Evolutionary conservation across 2,329 filamentous ascomycete genomes (phyloP), one percentile per base, ranked within the genome.

Genomic region (Colletotrichum paranaense): DNA sequence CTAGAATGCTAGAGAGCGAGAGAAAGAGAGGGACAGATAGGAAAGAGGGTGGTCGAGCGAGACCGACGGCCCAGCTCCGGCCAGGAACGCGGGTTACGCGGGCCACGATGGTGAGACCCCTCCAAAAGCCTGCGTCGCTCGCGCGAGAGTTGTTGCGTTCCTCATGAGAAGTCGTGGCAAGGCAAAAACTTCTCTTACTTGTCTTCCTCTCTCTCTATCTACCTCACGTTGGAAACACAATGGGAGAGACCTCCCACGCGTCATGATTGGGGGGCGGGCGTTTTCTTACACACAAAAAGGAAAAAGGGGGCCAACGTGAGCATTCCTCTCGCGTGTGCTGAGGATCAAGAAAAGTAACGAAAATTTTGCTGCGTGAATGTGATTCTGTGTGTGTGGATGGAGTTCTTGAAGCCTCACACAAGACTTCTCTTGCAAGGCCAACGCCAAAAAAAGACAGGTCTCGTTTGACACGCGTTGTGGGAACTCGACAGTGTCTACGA

Each of bases 61-160:
- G 46, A 28, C 24, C 24, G 22, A 35, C 14, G 22, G 49, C 59
- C 66, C 69, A 72, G 69, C 53, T 55, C 62, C 52, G 42, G 38
- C 28, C 19, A 68, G 66, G 69, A 72, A 69, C 67, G 70, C 70
- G 56, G 60, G 65, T 73, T 53, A 67, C 62, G 46, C 67, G 70
- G 46, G 49, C 30, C 16, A 16, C 14, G 38, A 53, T 70, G 42
- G 67, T 73, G 55, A 70, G 67, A 73, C 67, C 60, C 42, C 38
- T 35, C 32, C 11, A 3, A 12, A 8, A 32, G 22, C 22, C 55
- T 73, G 49, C 46, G 60, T 56, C 55, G 67, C 49, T 64, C 67
- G 70, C 60, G 70, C 55, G 46, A 73, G 46, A 65, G 26, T 49
- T 73, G 35, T 70, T 49, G 67, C 70, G 70, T 73, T 73, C 70